Evolutionary conservation across 768 basidiomycete genomes (phyloP).

Genomic region (Boletus subcaerulescens): DNA sequence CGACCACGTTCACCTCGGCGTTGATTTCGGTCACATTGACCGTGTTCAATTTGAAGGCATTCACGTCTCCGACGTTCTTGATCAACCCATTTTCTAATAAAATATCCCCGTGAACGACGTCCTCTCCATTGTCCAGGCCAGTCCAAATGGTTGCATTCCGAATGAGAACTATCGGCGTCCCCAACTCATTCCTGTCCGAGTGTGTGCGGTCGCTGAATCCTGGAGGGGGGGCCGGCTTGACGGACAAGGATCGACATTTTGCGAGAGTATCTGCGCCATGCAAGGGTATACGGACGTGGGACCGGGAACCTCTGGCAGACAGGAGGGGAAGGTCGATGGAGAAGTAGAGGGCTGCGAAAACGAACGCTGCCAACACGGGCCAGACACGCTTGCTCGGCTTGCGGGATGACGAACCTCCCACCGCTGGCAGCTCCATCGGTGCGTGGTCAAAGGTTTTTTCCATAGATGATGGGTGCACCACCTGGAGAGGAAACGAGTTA

Average conservation of each 20-base stretch:
- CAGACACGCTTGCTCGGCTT: slow-evolving; percentile 11
- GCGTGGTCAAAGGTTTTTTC: slow-evolving; percentile 3
- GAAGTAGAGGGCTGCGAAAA: slow-evolving; percentile 17
- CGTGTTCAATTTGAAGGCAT: not conserved
- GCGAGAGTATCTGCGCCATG: slow-evolving; percentile 34
- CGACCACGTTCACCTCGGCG: slow-evolving; percentile 18
- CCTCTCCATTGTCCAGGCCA: slow-evolving; percentile 53
- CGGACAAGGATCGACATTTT: slow-evolving; percentile 45
- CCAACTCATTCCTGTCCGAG: slow-evolving; percentile 56
- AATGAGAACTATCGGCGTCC: slow-evolving; percentile 53
- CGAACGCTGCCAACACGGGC: slow-evolving; percentile 12
- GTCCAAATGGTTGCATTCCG: slow-evolving; percentile 81
- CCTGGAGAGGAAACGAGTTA: not conserved
- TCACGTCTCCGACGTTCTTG: slow-evolving; percentile 43
- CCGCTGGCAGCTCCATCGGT: not conserved
- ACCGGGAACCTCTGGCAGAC: not conserved
- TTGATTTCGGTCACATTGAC: slow-evolving; percentile 43
- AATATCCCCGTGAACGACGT: slow-evolving; percentile 58
- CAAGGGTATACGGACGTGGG: slow-evolving; percentile 14
- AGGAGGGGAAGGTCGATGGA: slow-evolving; percentile 6
- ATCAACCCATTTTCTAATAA: slow-evolving; percentile 65
- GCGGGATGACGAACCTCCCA: not conserved
- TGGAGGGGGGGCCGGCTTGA: slow-evolving; percentile 41
- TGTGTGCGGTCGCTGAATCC: slow-evolving; percentile 46
- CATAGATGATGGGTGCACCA: slow-evolving; percentile 2